phyloP scores from a whole-genome alignment of 495 filamentous ascomycete species.

The Penicillium ochrochloron region DNA sequence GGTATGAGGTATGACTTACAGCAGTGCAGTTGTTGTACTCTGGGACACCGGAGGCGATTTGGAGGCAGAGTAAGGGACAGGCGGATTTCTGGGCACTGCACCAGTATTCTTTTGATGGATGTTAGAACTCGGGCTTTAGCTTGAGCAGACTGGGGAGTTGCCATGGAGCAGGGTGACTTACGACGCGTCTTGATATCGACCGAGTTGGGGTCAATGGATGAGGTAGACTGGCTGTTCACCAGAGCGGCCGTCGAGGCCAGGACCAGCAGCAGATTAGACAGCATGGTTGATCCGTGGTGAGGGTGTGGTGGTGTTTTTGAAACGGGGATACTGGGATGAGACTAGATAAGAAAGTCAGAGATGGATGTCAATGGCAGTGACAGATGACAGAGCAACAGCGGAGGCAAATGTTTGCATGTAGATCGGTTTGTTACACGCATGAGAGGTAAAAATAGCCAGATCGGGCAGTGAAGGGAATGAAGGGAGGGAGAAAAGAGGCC shows the following conservation, averaged over 20 bases:
- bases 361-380: not conserved
- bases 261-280: constrained; percentile 34
- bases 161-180: constrained; percentile 26
- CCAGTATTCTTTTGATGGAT: constrained; percentile 62
- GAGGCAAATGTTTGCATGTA: constrained; percentile 6
- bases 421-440: not conserved
- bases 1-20: constrained; percentile 54
- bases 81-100: constrained; percentile 66
- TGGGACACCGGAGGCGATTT: constrained; percentile 58
- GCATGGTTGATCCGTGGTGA: constrained; percentile 25
- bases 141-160: constrained; percentile 6
- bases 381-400: not conserved
- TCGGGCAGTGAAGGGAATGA: constrained; percentile 22
- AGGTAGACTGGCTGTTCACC: constrained; percentile 42
- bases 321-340: not conserved
- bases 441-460: constrained; percentile 15
- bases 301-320: not conserved
- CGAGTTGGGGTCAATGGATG: constrained; percentile 61
- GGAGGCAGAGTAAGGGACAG: constrained; percentile 81
- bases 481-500: constrained; percentile 15
- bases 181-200: constrained; percentile 55
- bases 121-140: not conserved
- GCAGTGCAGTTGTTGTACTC: constrained; percentile 69
- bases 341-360: not conserved
- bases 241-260: constrained; percentile 40